A percentile compares a stretch with the other conserved stretches of the same genome.
Evolutionary conservation across 2,329 filamentous ascomycete species (phyloP).

Genomic region (Xylaria sp.): DNA sequence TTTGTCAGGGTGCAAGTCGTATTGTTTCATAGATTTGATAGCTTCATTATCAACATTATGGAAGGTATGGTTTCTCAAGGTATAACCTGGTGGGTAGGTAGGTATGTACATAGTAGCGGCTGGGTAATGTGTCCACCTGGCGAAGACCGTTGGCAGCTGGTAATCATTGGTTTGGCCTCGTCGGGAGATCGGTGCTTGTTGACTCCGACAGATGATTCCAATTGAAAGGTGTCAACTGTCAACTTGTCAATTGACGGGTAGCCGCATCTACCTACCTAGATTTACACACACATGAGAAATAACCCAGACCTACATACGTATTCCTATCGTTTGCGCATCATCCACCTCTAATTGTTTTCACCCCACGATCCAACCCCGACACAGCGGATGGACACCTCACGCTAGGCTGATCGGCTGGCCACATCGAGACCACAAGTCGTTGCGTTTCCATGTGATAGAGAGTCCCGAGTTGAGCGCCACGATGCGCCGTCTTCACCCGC

Average conservation of each 20-base stretch:
- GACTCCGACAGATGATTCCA: background rate
- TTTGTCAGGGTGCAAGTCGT: too few relatives aligned
- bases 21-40: background rate
- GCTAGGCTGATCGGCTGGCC: constrained; percentile 40
- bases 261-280: too few relatives aligned
- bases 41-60: too few relatives aligned
- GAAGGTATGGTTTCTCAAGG: background rate
- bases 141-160: background rate
- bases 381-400: background rate
- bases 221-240: background rate
- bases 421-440: constrained; percentile 12
- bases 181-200: background rate
- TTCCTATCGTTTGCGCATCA: background rate
- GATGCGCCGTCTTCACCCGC: constrained; percentile 64
- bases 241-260: background rate
- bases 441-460: constrained; percentile 50
- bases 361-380: background rate
- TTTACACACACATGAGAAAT: background rate
- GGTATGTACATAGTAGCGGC: too few relatives aligned
- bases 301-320: background rate
- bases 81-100: background rate
- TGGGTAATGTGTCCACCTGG: background rate
- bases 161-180: too few relatives aligned
- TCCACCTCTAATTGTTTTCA: background rate
- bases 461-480: constrained; percentile 49